Base-by-base conservation (phyloP, 2,329 filamentous ascomycete genomes). In the Nectriaceae sp. region DNA sequence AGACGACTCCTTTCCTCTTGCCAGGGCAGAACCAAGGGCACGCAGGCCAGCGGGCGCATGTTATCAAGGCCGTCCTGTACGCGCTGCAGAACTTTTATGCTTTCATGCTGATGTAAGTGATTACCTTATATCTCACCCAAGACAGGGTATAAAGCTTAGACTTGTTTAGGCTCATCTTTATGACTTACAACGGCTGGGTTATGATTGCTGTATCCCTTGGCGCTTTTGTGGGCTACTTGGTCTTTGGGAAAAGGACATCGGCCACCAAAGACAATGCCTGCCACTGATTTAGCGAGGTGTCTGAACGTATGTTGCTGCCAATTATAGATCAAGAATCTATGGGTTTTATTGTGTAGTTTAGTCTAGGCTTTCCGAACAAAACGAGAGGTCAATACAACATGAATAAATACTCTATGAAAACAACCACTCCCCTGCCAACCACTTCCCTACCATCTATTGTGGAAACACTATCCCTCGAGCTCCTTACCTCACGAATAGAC, bases 131-230 rank as follows among this genome's bases (percentile, higher is more conserved):
- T 8, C 39, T 22, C 2, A 8, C 11, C 8, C 11, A 13, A 16
- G 11, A 21, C 8, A n/a, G n/a, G n/a, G n/a, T n/a, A n/a, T n/a
- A n/a, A n/a, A n/a, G n/a, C n/a, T n/a, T n/a, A 10, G 29, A 6
- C n/a, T 21, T 10, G 29, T 35, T 49, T 40, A 97, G 93, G 94
- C 78, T 99, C 52, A 74, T 99, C 19, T 99, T 99, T 73, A 99
- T 99, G 94, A 99, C 94, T n/a, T 99, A 99, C 74, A 99, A 99
- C 64, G 94, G 94, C 47, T 96, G 89, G 86, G 85, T 99, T 59
- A 99, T 99, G 94, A 72, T 96, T 57, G 83, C 93, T 3, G 92
- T 97, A 15, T 88, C 88, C 1, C 75, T 95, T 10, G 94, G 94
- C 15, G 92, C 93, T 0, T 96, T 95, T 57, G 70, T 96, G 38